A percentile compares a stretch with the other conserved stretches of the same genome.
Evolutionary conservation across 768 basidiomycete species (phyloP).

Genomic region (Tremella mesenterica): DNA sequence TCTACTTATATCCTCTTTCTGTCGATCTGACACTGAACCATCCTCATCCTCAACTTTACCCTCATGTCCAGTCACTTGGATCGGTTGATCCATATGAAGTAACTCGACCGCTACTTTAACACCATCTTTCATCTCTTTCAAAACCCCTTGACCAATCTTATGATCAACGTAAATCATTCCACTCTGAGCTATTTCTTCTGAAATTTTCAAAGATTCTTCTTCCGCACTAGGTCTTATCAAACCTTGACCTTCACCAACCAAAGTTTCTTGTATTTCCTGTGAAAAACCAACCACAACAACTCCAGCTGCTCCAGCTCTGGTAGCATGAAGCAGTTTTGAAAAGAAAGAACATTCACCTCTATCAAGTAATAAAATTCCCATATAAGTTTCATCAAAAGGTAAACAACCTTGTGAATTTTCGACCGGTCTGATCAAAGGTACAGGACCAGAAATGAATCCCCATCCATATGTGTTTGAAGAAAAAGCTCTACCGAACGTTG

Average conservation of each 20-base stretch:
- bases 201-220: constrained; percentile 5
- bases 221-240: constrained; percentile 37
- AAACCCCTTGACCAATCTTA: constrained; percentile 18
- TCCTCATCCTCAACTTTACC: too few relatives aligned
- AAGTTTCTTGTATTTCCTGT: background rate
- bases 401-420: constrained; percentile 4
- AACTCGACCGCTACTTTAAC: constrained; percentile 15
- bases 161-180: constrained; percentile 32
- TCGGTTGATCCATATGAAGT: background rate
- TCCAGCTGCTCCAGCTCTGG: constrained; percentile 63
- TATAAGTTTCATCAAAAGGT: constrained; percentile 4
- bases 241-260: constrained; percentile 7
- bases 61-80: background rate
- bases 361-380: constrained; percentile 52
- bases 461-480: background rate
- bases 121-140: constrained; percentile 4
- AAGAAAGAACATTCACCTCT: constrained; percentile 84
- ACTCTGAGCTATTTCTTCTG: constrained; percentile 7
- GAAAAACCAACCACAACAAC: constrained; percentile 57
- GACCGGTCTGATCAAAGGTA: constrained; percentile 1
- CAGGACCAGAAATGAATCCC: constrained; percentile 8
- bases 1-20: too few relatives aligned
- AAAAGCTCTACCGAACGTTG: constrained; percentile 61
- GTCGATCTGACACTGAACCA: too few relatives aligned
- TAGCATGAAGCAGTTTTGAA: constrained; percentile 66